Base-by-base conservation (phyloP, 768 basidiomycete species). In the Calvatia gigantea region DNA sequence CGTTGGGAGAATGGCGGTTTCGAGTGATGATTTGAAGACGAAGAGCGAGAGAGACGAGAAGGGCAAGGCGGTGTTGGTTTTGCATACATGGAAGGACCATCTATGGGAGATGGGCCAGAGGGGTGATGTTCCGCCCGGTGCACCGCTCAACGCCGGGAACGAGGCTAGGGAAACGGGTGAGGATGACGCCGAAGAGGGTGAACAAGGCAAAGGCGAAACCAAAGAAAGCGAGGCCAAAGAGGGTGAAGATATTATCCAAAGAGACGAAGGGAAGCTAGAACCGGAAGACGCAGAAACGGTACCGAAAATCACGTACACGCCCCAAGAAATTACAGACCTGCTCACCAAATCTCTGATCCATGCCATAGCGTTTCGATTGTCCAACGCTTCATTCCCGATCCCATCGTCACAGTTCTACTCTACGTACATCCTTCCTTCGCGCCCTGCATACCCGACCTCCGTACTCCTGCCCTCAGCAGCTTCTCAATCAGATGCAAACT, bases 41-140 rank as follows among this genome's bases (percentile, higher is more conserved):
- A 69, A 70, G 31, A 31, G 47, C 3, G 27, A 56, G 2, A 70
- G 67, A 19, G 68, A 69, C 55, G 75, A 73, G 50, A 91, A 89
- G 62, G 91, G 91, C 1, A 93, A 93, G 65, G 91, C 89, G 0
- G 88, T 91, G 7, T 73, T 75, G 33, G 71, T 91, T 3, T 59
- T 86, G 17, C 91, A 93, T 62, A 81, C 84, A 2, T 91, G 87
- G 84, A 87, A 86, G 63, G 91, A 93, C 61, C 70, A 77, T 61
- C 66, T 92, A 9, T 93, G 88, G 82, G 78, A 84, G 8, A 76
- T 87, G 73, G 91, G 90, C 25, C 70, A 70, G n/a, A 89, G 84
- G 63, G 56, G 60, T 1, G 82, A 87, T 38, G 74, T 78, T 3
- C 87, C 89, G 0, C 76, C 74, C 14, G 62, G 69, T 37, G 65